Base-by-base conservation (phyloP, 768 basidiomycete genomes). In the Phaeotremella fagi region DNA sequence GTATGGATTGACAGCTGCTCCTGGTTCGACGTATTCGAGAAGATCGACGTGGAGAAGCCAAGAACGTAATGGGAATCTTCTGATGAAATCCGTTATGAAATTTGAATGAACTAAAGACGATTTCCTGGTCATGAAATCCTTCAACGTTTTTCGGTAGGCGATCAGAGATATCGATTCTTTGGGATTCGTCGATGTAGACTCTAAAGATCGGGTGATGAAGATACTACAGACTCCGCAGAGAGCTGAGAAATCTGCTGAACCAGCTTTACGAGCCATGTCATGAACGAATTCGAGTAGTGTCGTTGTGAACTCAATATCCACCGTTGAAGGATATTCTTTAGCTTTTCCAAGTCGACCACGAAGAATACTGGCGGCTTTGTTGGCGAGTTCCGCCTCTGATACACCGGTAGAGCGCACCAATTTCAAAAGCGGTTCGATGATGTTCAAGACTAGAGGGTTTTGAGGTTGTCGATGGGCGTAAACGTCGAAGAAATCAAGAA, bases 401-500 rank as follows among this genome's bases (percentile, higher is more conserved):
- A 80, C 71, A 42, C 83, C 78, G 27, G 83, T 81, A 48, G 80
- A 79, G 41, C 82, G 79, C 45, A 85, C 80, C 42, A 97, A 80
- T 48, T 86, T 84, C 53, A 92, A 77, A 29, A 99, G 78, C 7
- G 92, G 87, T 2, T 84, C 60, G 59, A 95, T 78, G 44, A 88
- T 77, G 33, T 80, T 82, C 33, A 88, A 64, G 48, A 83, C 75
- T 50, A 85, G 79, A 0, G 84, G 79, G 68, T 81, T 94, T n/a
- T 83, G 78, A 1, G 86, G 80, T 61, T 90, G 86, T 64, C 82
- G 85, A 70, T 82, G 86, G 59, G 86, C 75, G 76, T 84, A 92
- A 22, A 81, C 83, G 49, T 97, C 91, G 53, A 97, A 80, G n/a
- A 99, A 81, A 73, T 98, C 94, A 25, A 99, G 83, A 25, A 95